Base-by-base conservation (phyloP, 768 basidiomycete species). In the Chalciporus piperatus region DNA sequence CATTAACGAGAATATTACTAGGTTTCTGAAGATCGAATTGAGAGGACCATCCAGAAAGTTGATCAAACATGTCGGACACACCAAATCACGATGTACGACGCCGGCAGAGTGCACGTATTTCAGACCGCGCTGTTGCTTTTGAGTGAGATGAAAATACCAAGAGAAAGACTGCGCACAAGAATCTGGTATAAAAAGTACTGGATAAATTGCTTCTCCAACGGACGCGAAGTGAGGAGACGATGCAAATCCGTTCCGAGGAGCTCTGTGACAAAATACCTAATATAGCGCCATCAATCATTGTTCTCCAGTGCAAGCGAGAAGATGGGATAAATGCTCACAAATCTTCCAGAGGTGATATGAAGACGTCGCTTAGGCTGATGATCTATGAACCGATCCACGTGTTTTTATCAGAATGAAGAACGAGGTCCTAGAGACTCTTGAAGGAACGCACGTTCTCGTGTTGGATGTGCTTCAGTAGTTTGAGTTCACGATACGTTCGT, bases 131-230 rank as follows among this genome's bases (percentile, higher is more conserved):
- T 95, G 59, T 50, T 20, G 28, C 38, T 12, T 20, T 23, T 51
- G 39, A 61, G 54, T 56, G 45, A 42, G 44, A 16, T 39, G 48
- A 41, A 6, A 20, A 39, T 33, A 16, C n/a, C 45, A 32, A 39
- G 19, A 54, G 47, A 10, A 23, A 50, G 48, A 12, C 22, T 27
- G 73, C 87, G 50, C 51, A 94, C 94, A 52, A 99, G 80, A 57
- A 99, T 99, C 72, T 99, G 97, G 74, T 99, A 99, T 23, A 99
- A 76, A 78, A 99, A 99, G 71, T 99, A 99, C 68, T 99, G 97
- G 52, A 98, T 98, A 72, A 99, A 99, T 69, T 99, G 97, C 76
- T 99, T 98, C 76, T 99, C 97, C 62, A 99, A 77, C 12, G 97
- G 97, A 40, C 97, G 80, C 25, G 93, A 96, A 16, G 97, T 98